Conservation (phyloP, 176 grass and related monocot genomes). For the Melocanna baccifera region DNA sequence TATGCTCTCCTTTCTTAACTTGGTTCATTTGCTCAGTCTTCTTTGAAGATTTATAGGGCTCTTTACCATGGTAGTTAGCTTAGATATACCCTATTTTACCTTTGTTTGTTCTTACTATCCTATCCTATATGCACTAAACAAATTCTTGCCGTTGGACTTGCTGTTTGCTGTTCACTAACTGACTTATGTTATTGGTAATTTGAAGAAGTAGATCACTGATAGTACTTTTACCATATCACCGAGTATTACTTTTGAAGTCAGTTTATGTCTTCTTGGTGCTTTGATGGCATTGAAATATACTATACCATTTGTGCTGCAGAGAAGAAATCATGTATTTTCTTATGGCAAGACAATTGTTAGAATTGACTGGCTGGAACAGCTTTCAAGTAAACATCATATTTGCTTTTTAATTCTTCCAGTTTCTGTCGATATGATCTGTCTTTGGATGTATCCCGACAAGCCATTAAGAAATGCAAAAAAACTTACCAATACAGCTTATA, state of each 20-base stretch:
- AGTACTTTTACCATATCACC: slow-evolving; percentile 97
- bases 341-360: no score
- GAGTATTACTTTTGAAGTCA: slow-evolving; percentile 99
- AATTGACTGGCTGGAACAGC: no score
- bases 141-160: background rate
- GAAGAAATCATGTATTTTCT: no score
- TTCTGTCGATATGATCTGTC: no score
- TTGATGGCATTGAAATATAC: slow-evolving; percentile 94
- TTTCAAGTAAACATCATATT: no score
- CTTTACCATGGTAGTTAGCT: background rate
- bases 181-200: slow-evolving; percentile 12
- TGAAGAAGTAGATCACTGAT: slow-evolving; percentile 91
- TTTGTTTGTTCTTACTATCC: background rate
- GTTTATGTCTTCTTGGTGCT: slow-evolving; percentile 93
- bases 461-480: no score
- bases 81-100: background rate
- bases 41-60: background rate
- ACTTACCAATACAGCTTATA: no score
- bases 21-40: background rate
- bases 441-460: no score
- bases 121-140: background rate
- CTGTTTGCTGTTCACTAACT: slow-evolving; percentile 26
- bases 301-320: no score
- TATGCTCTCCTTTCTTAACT: background rate
- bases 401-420: no score